phyloP scores from a whole-genome alignment of 139 green algal genomes.

The Micractinium conductrix region DNA sequence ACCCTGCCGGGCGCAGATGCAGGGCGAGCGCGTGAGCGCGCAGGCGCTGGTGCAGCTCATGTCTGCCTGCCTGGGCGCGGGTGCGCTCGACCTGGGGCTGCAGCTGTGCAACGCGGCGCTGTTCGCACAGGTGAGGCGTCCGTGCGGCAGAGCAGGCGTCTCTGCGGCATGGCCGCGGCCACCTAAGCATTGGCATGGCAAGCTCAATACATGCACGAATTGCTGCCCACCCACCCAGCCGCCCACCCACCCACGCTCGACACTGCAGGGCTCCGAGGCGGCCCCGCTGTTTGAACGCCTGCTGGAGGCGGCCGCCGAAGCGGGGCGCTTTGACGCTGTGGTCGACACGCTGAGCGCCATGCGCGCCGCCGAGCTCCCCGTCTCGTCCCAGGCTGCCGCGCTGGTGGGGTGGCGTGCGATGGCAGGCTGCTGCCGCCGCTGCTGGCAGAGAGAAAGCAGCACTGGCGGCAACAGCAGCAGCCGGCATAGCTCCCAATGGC shows the following conservation, averaged over 20 bases:
- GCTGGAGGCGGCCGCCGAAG: slow-evolving; percentile 15
- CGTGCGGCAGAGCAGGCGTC: background rate
- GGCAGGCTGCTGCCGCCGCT: too few species aligned
- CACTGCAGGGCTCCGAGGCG: background rate
- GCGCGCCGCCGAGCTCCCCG: slow-evolving; percentile 25
- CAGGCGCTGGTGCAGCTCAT: slow-evolving; percentile 4
- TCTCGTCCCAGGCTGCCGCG: background rate
- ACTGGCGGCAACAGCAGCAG: too few species aligned
- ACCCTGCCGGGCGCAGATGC: background rate
- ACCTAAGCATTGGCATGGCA: too few species aligned
- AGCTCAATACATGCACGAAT: background rate
- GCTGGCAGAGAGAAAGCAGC: too few species aligned
- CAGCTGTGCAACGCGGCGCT: slow-evolving; percentile 33
- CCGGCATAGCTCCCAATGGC: too few species aligned
- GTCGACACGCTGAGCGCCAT: slow-evolving; percentile 31
- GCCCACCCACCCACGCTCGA: background rate
- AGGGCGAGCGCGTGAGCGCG: slow-evolving; percentile 17
- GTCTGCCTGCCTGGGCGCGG: background rate
- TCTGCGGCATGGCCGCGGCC: too few species aligned
- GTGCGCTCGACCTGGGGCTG: slow-evolving; percentile 25
- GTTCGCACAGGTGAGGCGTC: background rate
- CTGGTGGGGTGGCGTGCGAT: background rate
- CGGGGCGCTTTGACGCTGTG: background rate
- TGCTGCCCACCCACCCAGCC: background rate
- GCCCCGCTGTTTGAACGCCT: slow-evolving; percentile 31